These are phyloP conservation scores for Dactylellina parvicollis DNA, from an alignment of 2,329 filamentous ascomycete genomes.

Conservation along the genomic window DNA sequence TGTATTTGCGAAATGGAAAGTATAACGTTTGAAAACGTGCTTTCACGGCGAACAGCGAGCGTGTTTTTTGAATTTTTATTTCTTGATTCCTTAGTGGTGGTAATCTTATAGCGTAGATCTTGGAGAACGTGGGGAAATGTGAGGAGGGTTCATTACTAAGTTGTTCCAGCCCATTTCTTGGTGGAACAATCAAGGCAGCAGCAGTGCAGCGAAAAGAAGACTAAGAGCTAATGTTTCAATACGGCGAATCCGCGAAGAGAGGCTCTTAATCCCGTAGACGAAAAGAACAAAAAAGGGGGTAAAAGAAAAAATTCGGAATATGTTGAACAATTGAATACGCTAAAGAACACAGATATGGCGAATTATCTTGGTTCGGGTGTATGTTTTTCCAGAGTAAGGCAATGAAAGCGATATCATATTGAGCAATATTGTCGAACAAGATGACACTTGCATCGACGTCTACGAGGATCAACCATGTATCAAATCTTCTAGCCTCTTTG, in stretches of 20 bases:
- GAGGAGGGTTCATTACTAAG: too few species aligned
- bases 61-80: not conserved
- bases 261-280: not conserved
- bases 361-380: not conserved
- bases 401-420: slow-evolving; percentile 37
- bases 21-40: slow-evolving; percentile 9
- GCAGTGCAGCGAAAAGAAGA: too few species aligned
- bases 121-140: not conserved
- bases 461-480: slow-evolving; percentile 40
- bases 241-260: not conserved
- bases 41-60: too few species aligned
- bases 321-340: too few species aligned
- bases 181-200: not conserved
- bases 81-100: too few species aligned
- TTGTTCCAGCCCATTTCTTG: too few species aligned
- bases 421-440: slow-evolving; percentile 7
- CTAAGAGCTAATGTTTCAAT: too few species aligned
- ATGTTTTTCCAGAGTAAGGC: slow-evolving; percentile 31
- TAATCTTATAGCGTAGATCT: slow-evolving; percentile 10
- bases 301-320: not conserved
- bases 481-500: not conserved
- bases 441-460: slow-evolving; percentile 33
- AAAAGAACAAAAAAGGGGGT: not conserved
- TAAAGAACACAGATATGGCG: too few species aligned
- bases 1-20: not conserved